These are phyloP conservation scores for Cercospora beticola DNA, from an alignment of 2,329 filamentous ascomycete species.

Conservation along the genomic window DNA sequence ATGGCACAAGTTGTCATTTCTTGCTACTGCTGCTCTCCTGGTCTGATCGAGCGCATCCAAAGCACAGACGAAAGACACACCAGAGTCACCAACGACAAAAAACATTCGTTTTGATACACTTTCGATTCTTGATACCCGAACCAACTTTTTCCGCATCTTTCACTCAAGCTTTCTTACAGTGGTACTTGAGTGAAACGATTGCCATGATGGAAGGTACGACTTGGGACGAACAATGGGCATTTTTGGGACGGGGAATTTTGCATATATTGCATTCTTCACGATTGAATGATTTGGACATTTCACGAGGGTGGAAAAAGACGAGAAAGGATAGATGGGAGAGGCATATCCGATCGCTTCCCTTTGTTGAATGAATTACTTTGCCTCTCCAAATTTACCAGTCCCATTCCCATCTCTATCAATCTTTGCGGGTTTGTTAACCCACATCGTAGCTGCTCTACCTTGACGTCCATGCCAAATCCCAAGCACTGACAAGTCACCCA, in stretches of 20 bases:
- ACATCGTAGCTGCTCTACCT: not conserved
- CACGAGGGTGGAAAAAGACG: not conserved
- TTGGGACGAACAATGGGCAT: not conserved
- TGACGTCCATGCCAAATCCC: not conserved
- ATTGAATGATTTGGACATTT: not conserved
- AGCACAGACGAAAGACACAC: not conserved
- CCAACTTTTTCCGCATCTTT: not conserved
- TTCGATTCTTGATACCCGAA: conserved; percentile 1
- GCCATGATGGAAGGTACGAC: conserved; percentile 1
- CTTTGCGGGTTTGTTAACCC: too few species aligned
- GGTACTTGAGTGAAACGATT: conserved; percentile 8
- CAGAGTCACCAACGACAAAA: not conserved
- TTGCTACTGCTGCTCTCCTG: conserved; percentile 6
- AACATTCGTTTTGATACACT: not conserved
- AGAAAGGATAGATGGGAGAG: not conserved
- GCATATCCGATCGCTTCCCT: not conserved
- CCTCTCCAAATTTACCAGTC: not conserved
- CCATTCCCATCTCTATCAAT: not conserved
- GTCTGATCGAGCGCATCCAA: not conserved
- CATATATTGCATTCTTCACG: not conserved
- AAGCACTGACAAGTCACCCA: too few species aligned
- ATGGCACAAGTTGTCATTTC: not conserved
- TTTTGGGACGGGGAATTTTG: not conserved
- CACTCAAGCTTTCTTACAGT: conserved; percentile 8
- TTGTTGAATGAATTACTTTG: not conserved